Evolutionary conservation across 2,329 filamentous ascomycete genomes (phyloP), one percentile per base, ranked within the genome.

Genomic region (Xylariales sp.): DNA sequence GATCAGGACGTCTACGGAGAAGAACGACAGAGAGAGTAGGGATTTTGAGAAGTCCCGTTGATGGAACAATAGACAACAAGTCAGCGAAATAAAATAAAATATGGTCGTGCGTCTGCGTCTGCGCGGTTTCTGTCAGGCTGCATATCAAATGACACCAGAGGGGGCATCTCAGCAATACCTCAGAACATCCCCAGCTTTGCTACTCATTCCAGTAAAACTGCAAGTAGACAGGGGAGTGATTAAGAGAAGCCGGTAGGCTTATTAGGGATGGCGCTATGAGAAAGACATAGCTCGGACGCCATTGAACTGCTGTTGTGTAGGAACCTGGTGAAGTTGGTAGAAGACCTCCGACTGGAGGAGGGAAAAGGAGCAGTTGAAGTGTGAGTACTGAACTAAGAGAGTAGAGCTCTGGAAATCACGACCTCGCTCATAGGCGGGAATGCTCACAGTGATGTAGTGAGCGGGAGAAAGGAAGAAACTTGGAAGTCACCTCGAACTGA

Each of bases 261-360:
- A 25, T 32, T 25, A 39, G n/a, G 31, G 15, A 31, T 24, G 19
- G 22, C 14, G 22, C 20, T 36, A 42, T 14, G n/a, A 29, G 12
- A 36, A 19, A 35, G 31, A 42, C 31, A 42, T 36, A 29, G 22
- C 31, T 36, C 32, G 24, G 39, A 28, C 39, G 39, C 39, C 39
- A 42, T 42, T 42, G 39, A 42, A 36, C 18, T 39, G 10, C 22
- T 36, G 16, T n/a, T 38, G 20, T n/a, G n/a, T n/a, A n/a, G n/a
- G n/a, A n/a, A n/a, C n/a, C n/a, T n/a, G n/a, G n/a, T n/a, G n/a
- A n/a, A n/a, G n/a, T n/a, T n/a, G n/a, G n/a, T n/a, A n/a, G n/a
- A n/a, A n/a, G n/a, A n/a, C n/a, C n/a, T n/a, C n/a, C n/a, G n/a
- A n/a, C n/a, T n/a, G n/a, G n/a, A n/a, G n/a, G n/a, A n/a, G n/a